Conservation (phyloP, 2,329 filamentous ascomycete species). For the Seiridium unicorne region DNA sequence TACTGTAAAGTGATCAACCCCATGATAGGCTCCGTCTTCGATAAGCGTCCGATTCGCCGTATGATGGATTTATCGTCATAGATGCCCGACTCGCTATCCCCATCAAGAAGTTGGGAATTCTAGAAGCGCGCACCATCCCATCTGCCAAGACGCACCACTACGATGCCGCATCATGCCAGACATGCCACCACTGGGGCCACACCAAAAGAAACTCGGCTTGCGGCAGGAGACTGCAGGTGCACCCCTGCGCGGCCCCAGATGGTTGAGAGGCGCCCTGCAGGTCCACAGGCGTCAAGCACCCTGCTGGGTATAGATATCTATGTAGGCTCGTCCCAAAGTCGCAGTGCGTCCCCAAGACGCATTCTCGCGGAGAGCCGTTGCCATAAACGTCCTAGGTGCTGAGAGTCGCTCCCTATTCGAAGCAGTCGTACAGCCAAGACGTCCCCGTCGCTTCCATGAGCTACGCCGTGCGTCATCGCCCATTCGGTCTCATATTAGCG, state of each 20-base stretch:
- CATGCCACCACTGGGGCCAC: neutral
- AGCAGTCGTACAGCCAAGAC: neutral
- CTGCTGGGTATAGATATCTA: neutral
- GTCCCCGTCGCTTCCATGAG: slow-evolving; percentile 5
- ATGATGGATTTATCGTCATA: slow-evolving; percentile 1
- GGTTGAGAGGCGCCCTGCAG: neutral
- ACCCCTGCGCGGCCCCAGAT: neutral
- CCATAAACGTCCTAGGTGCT: neutral
- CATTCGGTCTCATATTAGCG: neutral
- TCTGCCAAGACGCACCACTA: neutral
- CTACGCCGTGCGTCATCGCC: neutral
- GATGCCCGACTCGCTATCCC: neutral
- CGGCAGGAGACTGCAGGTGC: neutral
- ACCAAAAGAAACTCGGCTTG: neutral
- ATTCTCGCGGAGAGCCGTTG: neutral
- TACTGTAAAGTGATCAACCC: neutral
- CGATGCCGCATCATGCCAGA: no score
- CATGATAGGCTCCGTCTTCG: neutral
- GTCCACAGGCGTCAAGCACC: no score
- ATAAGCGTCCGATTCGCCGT: neutral
- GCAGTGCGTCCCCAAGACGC: neutral
- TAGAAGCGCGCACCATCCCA: neutral
- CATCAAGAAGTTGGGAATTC: slow-evolving; percentile 1
- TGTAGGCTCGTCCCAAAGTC: neutral
- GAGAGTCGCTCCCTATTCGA: neutral